Evolutionary conservation across 2,329 filamentous ascomycete species (phyloP).

Genomic region (Gliomastix tumulicola): DNA sequence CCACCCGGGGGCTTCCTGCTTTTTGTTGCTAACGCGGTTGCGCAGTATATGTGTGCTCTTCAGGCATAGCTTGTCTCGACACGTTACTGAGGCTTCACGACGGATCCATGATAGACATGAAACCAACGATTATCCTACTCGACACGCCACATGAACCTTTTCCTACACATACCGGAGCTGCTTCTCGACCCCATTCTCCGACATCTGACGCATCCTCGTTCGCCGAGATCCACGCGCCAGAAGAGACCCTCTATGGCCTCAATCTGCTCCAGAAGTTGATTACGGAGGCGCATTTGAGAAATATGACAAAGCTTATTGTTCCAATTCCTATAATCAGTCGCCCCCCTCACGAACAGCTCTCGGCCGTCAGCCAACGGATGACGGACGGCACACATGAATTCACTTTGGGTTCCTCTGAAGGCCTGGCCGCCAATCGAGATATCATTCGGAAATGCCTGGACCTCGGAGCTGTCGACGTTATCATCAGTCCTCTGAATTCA

Average conservation of each 20-base stretch:
- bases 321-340: constrained; percentile 46
- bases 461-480: constrained; percentile 78
- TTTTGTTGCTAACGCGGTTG: constrained; percentile 1
- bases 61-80: constrained; percentile 45
- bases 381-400: constrained; percentile 30
- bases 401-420: constrained; percentile 12
- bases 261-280: constrained; percentile 48
- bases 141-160: constrained; percentile 43
- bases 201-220: constrained; percentile 11
- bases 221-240: constrained; percentile 30
- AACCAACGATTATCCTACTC: constrained; percentile 50
- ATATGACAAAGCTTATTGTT: constrained; percentile 48
- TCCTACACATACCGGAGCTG: constrained; percentile 1
- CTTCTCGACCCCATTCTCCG: constrained; percentile 9
- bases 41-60: constrained; percentile 47
- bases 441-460: constrained; percentile 70
- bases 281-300: constrained; percentile 49
- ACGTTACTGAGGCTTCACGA: constrained; percentile 47
- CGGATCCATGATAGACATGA: constrained; percentile 41
- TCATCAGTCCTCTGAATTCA: constrained; percentile 69
- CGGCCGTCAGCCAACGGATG: constrained; percentile 20
- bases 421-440: constrained; percentile 21
- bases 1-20: not conserved
- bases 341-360: constrained; percentile 16
- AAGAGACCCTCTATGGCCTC: constrained; percentile 48